Base-by-base conservation (phyloP, 306 rosid species). In the Malus asiatica region DNA sequence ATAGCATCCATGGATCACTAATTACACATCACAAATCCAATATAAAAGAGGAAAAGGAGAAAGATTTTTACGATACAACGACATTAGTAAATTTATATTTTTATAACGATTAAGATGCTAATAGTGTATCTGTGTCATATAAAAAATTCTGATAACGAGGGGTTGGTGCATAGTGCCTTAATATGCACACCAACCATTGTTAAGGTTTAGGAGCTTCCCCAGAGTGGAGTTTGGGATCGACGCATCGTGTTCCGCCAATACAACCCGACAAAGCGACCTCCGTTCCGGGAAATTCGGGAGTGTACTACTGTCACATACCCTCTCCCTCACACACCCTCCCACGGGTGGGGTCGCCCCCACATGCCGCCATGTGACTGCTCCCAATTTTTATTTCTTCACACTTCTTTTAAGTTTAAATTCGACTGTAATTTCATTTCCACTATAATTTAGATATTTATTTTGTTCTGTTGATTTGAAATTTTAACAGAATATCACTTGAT, bases 331-430 rank as follows among this genome's bases (percentile, higher is more conserved):
- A 78, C 68, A 67, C 58, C 68, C 64, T 76, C 76, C 80, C 72
- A 75, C 78, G 7, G 87, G 87, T 82, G 89, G 96, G 89, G 76
- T 62, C 86, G 8, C 73, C 72, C 74, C 88, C 91, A 90, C 86
- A 82, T 88, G 89, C 79, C 79, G 76, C 82, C 93, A 86, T 78
- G 88, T 89, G 90, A 82, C 16, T 62, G 3, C 74, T 53, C 73
- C 46, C 66, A 71, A 67, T 82, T 80, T 68, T 73, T 6, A 60
- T 65, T 66, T 59, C 15, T 11, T 23, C 23, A 33, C 11, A 1
- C 11, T 63, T 11, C 3, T 7, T 29, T 63, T 30, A 29, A 23
- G 12, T 59, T 60, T 60, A 11, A 23, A 11, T 23, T 12, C 65
- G 18, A 57, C 61, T 57, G 23, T 14, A 20, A 8, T 22, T 57